Conservation (phyloP, 768 basidiomycete species). For the Hysterangium stoloniferum region DNA sequence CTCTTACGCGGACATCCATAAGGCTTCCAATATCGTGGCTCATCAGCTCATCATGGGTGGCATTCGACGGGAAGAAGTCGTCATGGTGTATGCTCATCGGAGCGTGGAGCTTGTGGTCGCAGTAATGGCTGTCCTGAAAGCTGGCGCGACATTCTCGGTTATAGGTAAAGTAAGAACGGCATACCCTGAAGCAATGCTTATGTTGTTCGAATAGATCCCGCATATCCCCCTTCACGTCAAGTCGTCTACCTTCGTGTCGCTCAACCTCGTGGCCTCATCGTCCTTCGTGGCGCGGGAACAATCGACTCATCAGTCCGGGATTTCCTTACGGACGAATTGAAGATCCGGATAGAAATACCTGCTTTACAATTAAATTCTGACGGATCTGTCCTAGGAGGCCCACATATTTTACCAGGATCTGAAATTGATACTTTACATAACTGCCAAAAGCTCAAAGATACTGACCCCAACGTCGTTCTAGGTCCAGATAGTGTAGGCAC, state of each 20-base stretch:
- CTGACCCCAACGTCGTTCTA: slow-evolving; percentile 73
- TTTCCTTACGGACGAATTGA: slow-evolving; percentile 68
- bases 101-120: slow-evolving; percentile 96
- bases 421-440: slow-evolving; percentile 51
- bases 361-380: slow-evolving; percentile 67
- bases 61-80: slow-evolving; percentile 87
- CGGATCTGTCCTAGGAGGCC: slow-evolving; percentile 63
- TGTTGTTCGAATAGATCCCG: slow-evolving; percentile 64
- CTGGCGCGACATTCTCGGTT: slow-evolving; percentile 94
- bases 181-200: not conserved
- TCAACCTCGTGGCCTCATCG: slow-evolving; percentile 81
- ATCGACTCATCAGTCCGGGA: slow-evolving; percentile 77
- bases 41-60: slow-evolving; percentile 85
- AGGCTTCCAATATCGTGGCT: slow-evolving; percentile 81
- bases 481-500: slow-evolving; percentile 97
- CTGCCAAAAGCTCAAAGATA: slow-evolving; percentile 41
- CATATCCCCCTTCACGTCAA: slow-evolving; percentile 90
- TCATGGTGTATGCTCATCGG: slow-evolving; percentile 95
- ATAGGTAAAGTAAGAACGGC: slow-evolving; percentile 78
- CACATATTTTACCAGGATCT: slow-evolving; percentile 21
- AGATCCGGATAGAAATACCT: slow-evolving; percentile 86
- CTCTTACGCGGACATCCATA: slow-evolving; percentile 75
- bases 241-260: slow-evolving; percentile 90
- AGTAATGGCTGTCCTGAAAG: slow-evolving; percentile 93
- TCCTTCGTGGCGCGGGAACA: slow-evolving; percentile 83